Evolutionary conservation across 75 land plant species (phyloP), one percentile per base, ranked within the genome.

Genomic region (Cryptomeria japonica): DNA sequence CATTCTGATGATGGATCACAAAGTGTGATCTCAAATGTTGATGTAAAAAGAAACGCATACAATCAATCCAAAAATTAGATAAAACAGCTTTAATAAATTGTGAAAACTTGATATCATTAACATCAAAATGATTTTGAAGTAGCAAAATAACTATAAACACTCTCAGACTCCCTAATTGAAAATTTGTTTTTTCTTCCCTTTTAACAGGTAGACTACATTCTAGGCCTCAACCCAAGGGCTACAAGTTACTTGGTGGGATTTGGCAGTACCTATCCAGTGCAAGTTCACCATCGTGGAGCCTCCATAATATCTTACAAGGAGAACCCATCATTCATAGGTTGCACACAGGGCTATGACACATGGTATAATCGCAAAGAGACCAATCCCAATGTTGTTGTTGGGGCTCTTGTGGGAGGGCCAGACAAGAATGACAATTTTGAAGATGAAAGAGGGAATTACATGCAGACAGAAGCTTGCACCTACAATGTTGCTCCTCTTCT

Each of bases 321-420:
- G 61, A 86, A 87, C 73, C 87, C 89, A 55, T 90, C 87, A 14
- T 94, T 94, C 87, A 89, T 96, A 19, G 93, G 95, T 75, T 96
- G 97, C 91, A 89, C 86, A 9, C 94, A 92, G 42, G 97, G 97
- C 83, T 96, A 93, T 58, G 93, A 91, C 72, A 44, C 86, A 11
- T 96, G 95, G 95, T 96, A 92, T 73, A 87, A 86, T 0, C 88
- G 90, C 10, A 28, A 28, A 31, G 88, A 87, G n/a, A 83, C 89
- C 10, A 93, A 96, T 89, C 97, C 97, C 9, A 92, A 96, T 89
- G 90, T 96, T 15, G n/a, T 95, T 1, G 90, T 93, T 19, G 97
- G 97, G 0, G 97, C 97, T 7, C 88, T 96, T 14, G 95, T 95
- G 36, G 97, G 97, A 38, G 97, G 97, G 37, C 97, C 97, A 0